These are phyloP conservation scores for Penstemon eatonii DNA, from an alignment of 257 asterid species.

Conservation along the genomic window DNA sequence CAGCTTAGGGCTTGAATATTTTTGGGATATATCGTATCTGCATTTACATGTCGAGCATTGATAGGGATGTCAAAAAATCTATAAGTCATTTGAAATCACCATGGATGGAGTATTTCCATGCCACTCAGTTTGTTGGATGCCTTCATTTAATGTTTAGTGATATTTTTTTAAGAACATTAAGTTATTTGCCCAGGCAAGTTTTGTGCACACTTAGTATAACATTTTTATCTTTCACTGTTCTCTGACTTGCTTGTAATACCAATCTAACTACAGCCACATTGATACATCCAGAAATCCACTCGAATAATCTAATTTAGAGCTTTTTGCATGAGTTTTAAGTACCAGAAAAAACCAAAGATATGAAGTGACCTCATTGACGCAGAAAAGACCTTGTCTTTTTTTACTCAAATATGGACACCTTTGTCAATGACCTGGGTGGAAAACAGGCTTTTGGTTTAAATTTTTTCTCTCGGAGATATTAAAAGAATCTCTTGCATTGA, in stretches of 20 bases:
- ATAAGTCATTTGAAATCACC: background rate
- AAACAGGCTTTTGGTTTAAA: background rate
- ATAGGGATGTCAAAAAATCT: no score
- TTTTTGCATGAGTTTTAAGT: background rate
- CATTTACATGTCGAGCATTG: no score
- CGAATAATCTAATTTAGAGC: no score
- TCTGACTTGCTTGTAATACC: background rate
- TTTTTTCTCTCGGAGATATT: background rate
- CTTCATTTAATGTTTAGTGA: background rate
- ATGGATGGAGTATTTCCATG: background rate
- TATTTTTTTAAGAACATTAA: no score
- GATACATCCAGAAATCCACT: background rate
- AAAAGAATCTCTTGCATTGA: no score
- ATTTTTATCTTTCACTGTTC: background rate
- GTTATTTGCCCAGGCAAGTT: background rate
- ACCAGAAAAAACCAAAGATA: background rate
- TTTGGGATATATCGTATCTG: no score
- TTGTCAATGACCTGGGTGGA: background rate
- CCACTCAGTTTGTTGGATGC: background rate
- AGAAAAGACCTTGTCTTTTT: background rate
- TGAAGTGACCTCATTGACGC: background rate
- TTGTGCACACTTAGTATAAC: background rate
- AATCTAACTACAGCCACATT: background rate
- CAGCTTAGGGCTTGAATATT: no score
- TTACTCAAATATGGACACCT: background rate